phyloP scores from a whole-genome alignment of 116 monocot species.

The Trichopus zeylanicus region DNA sequence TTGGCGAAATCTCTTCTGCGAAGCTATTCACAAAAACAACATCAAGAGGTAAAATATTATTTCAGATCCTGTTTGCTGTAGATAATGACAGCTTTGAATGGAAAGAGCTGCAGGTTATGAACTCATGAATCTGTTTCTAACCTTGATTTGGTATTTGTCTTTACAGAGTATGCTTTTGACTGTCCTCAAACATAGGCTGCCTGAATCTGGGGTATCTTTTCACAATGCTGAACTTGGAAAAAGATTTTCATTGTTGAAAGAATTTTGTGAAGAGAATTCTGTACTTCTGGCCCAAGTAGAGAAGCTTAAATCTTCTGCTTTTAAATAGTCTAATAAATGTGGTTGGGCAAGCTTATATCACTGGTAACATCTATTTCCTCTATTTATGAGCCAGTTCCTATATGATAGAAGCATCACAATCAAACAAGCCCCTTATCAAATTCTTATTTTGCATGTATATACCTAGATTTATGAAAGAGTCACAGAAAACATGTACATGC shows the following conservation, averaged over 20 bases:
- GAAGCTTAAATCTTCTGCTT: conserved; percentile 25
- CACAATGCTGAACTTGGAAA: conserved; percentile 13
- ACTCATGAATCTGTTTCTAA: neutral
- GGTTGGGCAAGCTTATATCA: neutral
- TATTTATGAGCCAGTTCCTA: too few relatives aligned
- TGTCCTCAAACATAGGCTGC: conserved; percentile 29
- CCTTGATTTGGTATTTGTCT: neutral
- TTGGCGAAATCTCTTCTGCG: conserved; percentile 73
- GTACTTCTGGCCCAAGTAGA: conserved; percentile 37
- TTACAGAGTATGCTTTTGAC: conserved; percentile 41
- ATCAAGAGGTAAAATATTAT: conserved; percentile 39
- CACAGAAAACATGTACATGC: too few relatives aligned
- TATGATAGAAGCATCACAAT: too few relatives aligned
- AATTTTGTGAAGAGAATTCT: conserved; percentile 58
- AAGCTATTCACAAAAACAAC: conserved; percentile 41
- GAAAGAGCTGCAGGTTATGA: neutral
- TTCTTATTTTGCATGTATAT: too few relatives aligned
- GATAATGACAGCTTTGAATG: neutral
- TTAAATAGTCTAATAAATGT: neutral
- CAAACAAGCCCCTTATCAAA: too few relatives aligned
- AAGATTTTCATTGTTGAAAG: conserved; percentile 30
- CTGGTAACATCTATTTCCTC: neutral
- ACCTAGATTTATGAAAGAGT: too few relatives aligned
- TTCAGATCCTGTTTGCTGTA: neutral
- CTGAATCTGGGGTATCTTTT: conserved; percentile 6